Conservation (phyloP, 1,284 basidiomycete species). For the Tilletia setariae region DNA sequence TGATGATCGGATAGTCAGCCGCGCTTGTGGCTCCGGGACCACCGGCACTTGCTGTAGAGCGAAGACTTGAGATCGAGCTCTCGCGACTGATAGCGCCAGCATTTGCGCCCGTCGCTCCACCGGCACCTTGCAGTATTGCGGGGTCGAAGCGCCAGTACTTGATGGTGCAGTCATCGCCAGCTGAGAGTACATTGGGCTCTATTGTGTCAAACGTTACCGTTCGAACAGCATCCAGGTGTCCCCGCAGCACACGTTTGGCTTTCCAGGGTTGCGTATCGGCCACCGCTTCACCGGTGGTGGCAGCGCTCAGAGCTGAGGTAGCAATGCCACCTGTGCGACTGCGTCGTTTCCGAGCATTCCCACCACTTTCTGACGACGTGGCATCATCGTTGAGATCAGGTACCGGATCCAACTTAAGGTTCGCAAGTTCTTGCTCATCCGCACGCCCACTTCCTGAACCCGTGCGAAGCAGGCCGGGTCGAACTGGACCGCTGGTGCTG, state of each 20-base stretch:
- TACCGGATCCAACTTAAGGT: constrained; percentile 32
- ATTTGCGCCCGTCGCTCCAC: constrained; percentile 29
- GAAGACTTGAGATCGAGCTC: constrained; percentile 7
- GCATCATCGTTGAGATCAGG: constrained; percentile 29
- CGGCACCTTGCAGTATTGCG: constrained; percentile 23
- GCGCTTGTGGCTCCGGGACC: not conserved
- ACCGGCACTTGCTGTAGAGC: constrained; percentile 17
- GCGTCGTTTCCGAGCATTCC: not conserved
- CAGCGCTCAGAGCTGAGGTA: constrained; percentile 8
- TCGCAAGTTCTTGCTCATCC: constrained; percentile 41
- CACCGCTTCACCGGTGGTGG: constrained; percentile 11
- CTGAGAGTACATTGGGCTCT: constrained; percentile 78
- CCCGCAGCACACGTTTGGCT: constrained; percentile 55
- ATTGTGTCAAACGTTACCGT: constrained; percentile 78
- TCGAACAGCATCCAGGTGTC: constrained; percentile 88
- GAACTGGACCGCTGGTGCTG: not conserved
- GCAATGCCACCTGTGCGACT: not conserved
- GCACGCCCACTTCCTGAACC: constrained; percentile 16
- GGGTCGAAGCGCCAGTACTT: constrained; percentile 80
- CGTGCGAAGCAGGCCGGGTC: not conserved
- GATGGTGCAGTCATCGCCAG: constrained; percentile 89
- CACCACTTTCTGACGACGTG: constrained; percentile 15
- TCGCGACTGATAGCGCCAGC: not conserved
- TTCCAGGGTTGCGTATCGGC: constrained; percentile 48
- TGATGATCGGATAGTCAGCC: constrained; percentile 66